A percentile compares a stretch with the other conserved stretches of the same genome.
Conservation (phyloP, 1,284 basidiomycete genomes). For the Leccinum glutinopallens region DNA sequence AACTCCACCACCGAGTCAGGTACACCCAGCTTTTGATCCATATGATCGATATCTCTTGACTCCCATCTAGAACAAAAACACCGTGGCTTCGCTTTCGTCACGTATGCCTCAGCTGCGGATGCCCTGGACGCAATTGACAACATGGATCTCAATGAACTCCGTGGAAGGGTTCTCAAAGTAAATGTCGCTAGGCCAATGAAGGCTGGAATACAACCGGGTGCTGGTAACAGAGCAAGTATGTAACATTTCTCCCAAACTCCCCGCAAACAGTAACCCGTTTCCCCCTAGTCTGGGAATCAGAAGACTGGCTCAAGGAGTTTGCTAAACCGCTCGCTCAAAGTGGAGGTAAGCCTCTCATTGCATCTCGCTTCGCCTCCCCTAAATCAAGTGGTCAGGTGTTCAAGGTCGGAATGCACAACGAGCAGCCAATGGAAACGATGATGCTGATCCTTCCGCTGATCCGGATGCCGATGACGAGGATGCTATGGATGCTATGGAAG, state of each 20-base stretch:
- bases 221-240: slow-evolving; percentile 74
- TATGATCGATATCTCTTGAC: slow-evolving; percentile 4
- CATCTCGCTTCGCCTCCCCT: slow-evolving; percentile 15
- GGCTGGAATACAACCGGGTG: slow-evolving; percentile 55
- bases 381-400: slow-evolving; percentile 46
- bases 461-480: slow-evolving; percentile 44
- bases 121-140: slow-evolving; percentile 88
- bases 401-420: slow-evolving; percentile 48
- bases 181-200: slow-evolving; percentile 78
- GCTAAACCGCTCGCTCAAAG: slow-evolving; percentile 71
- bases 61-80: slow-evolving; percentile 63
- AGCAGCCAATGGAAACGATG: slow-evolving; percentile 22
- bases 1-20: slow-evolving; percentile 59
- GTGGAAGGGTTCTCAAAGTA: slow-evolving; percentile 73
- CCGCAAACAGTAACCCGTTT: slow-evolving; percentile 12
- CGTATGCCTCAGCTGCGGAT: slow-evolving; percentile 72
- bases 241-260: slow-evolving; percentile 19
- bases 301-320: slow-evolving; percentile 78
- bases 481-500: slow-evolving; percentile 66
- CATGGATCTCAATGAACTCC: slow-evolving; percentile 83
- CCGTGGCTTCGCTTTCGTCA: slow-evolving; percentile 82
- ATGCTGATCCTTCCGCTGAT: slow-evolving; percentile 27
- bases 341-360: slow-evolving; percentile 53
- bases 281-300: slow-evolving; percentile 79
- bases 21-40: slow-evolving; percentile 28